Evolutionary conservation across 805 yeast species (phyloP).

Genomic region (Yueomyces sp.): DNA sequence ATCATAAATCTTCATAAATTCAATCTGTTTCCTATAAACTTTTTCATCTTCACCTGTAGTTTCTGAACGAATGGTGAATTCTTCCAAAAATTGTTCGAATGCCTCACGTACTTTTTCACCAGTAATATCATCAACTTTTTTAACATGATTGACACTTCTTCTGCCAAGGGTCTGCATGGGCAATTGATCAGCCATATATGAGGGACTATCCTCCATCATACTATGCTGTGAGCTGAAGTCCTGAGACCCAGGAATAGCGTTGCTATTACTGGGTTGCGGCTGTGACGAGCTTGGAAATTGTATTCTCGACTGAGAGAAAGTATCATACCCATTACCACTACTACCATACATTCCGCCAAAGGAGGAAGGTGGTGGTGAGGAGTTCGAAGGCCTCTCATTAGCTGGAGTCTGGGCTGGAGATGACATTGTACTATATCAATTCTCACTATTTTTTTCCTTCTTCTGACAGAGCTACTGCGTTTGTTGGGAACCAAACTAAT

Average conservation of each 20-base stretch:
- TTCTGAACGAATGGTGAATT: slow-evolving; percentile 33
- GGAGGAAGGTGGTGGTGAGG: slow-evolving; percentile 22
- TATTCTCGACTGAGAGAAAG: slow-evolving; percentile 17
- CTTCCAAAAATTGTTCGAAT: slow-evolving; percentile 72
- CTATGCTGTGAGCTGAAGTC: slow-evolving; percentile 16
- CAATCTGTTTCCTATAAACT: slow-evolving; percentile 66
- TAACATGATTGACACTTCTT: slow-evolving; percentile 54
- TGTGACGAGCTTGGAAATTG: slow-evolving; percentile 21
- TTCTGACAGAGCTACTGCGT: too few relatives aligned
- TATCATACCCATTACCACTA: slow-evolving; percentile 14
- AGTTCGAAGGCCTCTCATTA: slow-evolving; percentile 11
- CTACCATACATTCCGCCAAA: slow-evolving; percentile 19
- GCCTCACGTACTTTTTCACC: slow-evolving; percentile 90
- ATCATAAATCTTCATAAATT: slow-evolving; percentile 66
- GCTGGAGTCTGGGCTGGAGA: slow-evolving; percentile 1
- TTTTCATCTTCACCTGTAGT: slow-evolving; percentile 29
- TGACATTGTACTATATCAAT: not conserved
- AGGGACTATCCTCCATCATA: slow-evolving; percentile 9
- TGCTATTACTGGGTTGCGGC: slow-evolving; percentile 5
- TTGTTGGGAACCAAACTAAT: too few relatives aligned
- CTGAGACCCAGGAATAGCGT: slow-evolving; percentile 4
- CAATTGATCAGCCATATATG: slow-evolving; percentile 1
- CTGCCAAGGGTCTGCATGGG: slow-evolving; percentile 29
- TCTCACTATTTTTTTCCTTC: too few relatives aligned
- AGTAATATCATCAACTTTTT: slow-evolving; percentile 79